phyloP scores from a whole-genome alignment of 495 filamentous ascomycete genomes.

The Podospora appendiculata region DNA sequence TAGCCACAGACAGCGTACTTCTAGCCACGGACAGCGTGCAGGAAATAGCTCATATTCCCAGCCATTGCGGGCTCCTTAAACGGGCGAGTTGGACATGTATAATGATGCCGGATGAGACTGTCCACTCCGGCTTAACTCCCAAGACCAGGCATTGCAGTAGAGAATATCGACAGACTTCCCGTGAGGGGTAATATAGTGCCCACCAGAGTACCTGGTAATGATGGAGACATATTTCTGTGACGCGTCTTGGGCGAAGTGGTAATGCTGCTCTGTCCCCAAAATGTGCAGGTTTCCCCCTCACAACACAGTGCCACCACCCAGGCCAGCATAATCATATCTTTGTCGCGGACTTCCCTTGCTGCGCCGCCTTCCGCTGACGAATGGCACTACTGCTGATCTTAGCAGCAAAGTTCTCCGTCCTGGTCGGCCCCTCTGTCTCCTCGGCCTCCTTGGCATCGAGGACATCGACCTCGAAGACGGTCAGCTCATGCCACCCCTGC shows the following conservation, averaged over 20 bases:
- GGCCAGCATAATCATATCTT: conserved; percentile 5
- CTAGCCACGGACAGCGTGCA: too few relatives aligned
- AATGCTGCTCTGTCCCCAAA: not conserved
- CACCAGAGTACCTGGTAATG: not conserved
- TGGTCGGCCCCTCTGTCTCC: conserved; percentile 35
- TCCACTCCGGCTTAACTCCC: too few relatives aligned
- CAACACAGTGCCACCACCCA: not conserved
- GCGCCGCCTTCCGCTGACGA: conserved; percentile 37
- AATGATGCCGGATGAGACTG: too few relatives aligned
- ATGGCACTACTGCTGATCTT: conserved; percentile 87
- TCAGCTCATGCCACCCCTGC: conserved; percentile 67
- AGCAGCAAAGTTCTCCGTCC: conserved; percentile 55
- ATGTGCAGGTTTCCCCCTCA: not conserved
- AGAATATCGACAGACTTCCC: not conserved
- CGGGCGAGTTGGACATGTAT: too few relatives aligned
- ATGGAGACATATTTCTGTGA: too few relatives aligned
- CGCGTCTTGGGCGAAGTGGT: too few relatives aligned
- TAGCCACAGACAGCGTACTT: too few relatives aligned
- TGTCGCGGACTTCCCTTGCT: not conserved
- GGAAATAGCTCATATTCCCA: too few relatives aligned
- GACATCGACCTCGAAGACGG: conserved; percentile 89
- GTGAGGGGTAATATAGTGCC: not conserved
- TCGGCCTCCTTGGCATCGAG: conserved; percentile 62
- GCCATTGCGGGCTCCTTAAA: too few relatives aligned
- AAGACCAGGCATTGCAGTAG: too few relatives aligned